phyloP scores from a whole-genome alignment of 164 flowering plant genomes.

The Stephania japonica region DNA sequence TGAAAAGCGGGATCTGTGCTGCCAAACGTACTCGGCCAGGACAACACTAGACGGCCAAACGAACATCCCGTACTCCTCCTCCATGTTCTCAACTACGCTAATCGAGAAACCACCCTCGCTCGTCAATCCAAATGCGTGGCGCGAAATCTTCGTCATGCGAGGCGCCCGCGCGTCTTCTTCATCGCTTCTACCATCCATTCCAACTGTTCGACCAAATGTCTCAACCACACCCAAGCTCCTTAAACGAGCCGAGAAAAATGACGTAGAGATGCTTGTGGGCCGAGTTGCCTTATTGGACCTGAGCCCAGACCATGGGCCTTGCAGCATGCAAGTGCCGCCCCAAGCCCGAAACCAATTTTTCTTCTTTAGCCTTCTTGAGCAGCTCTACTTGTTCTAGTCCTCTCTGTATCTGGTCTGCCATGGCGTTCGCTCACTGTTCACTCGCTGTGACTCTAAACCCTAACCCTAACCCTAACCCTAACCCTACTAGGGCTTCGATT shows the following conservation, averaged over 20 bases:
- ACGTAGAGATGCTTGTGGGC: too few relatives aligned
- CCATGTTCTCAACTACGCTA: conserved; percentile 50
- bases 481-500: neutral
- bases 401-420: conserved; percentile 8
- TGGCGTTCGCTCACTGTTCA: conserved; percentile 42
- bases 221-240: neutral
- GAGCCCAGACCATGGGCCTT: too few relatives aligned
- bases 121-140: neutral
- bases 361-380: neutral
- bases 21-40: conserved; percentile 94
- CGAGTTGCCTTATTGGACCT: too few relatives aligned
- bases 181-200: neutral
- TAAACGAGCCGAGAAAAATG: too few relatives aligned
- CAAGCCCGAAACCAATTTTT: neutral
- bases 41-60: conserved; percentile 93
- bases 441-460: conserved; percentile 19
- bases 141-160: conserved; percentile 5
- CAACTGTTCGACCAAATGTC: neutral
- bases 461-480: conserved; percentile 2
- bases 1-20: conserved; percentile 56
- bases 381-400: too few relatives aligned
- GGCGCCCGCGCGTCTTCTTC: neutral
- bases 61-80: conserved; percentile 86
- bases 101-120: conserved; percentile 9
- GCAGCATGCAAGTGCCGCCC: neutral